Percentiles rank a stretch among this genome's conserved stretches.
phyloP scores from a whole-genome alignment of 2,329 filamentous ascomycete species.

The Apiospora arundinis region DNA sequence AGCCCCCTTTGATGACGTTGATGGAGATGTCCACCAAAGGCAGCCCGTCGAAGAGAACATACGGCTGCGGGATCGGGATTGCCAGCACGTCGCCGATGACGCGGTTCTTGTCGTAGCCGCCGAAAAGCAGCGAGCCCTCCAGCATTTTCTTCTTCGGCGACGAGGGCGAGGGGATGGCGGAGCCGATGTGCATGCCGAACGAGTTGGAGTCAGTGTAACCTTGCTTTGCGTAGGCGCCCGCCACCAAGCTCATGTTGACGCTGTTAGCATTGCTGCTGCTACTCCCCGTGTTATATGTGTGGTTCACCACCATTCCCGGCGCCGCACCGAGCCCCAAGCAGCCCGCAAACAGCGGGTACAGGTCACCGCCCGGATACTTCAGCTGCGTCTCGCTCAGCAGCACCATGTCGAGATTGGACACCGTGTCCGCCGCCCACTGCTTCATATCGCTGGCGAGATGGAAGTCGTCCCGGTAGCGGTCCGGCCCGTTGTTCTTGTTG shows the following conservation, averaged over 20 bases:
- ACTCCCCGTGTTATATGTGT: neutral
- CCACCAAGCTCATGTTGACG: neutral
- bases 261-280: too few species aligned
- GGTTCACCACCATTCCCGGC: constrained; percentile 23
- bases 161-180: constrained; percentile 27
- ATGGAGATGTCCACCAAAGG: constrained; percentile 46
- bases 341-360: constrained; percentile 33
- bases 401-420: neutral
- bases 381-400: constrained; percentile 24
- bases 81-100: constrained; percentile 36
- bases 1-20: constrained; percentile 43
- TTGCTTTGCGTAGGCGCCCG: neutral
- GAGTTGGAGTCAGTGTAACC: constrained; percentile 41
- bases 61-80: constrained; percentile 20
- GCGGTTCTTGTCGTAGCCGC: constrained; percentile 45
- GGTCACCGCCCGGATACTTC: constrained; percentile 32
- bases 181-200: constrained; percentile 48
- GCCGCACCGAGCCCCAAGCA: constrained; percentile 35
- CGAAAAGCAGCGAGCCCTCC: constrained; percentile 41
- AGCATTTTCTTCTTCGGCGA: constrained; percentile 23
- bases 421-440: neutral
- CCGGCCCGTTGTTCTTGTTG: neutral
- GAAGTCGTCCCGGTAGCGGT: neutral
- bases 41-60: constrained; percentile 24
- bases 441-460: neutral